Evolutionary conservation across 768 basidiomycete species (phyloP).

Genomic region (Leucogyrophana mollusca): DNA sequence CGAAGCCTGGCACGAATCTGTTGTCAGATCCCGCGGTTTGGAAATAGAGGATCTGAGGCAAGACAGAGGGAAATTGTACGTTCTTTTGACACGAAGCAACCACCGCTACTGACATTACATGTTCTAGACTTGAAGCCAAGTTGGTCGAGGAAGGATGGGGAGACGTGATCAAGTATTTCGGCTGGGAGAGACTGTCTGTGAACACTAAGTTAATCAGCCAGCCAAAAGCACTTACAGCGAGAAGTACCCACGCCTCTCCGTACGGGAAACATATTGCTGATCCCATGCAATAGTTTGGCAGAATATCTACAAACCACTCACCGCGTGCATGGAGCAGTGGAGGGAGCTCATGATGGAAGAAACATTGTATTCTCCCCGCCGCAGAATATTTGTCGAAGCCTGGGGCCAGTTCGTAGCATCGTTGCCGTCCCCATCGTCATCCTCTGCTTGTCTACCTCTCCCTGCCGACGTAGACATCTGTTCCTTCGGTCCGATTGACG

Average conservation of each 20-base stretch:
- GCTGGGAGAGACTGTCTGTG: slow-evolving; percentile 29
- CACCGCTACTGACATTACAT: slow-evolving; percentile 2
- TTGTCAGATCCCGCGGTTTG: slow-evolving; percentile 15
- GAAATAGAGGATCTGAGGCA: slow-evolving; percentile 22
- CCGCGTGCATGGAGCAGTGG: slow-evolving; percentile 27
- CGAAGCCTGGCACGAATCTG: slow-evolving; percentile 21
- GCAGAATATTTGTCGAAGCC: slow-evolving; percentile 21
- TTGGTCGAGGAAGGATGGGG: slow-evolving; percentile 18
- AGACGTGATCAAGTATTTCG: slow-evolving; percentile 27
- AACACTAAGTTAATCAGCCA: slow-evolving; percentile 27
- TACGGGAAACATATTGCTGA: not conserved
- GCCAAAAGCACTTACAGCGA: slow-evolving; percentile 19
- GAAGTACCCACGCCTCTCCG: slow-evolving; percentile 12
- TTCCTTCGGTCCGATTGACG: slow-evolving; percentile 17
- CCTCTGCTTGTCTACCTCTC: slow-evolving; percentile 19
- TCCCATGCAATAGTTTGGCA: slow-evolving; percentile 14
- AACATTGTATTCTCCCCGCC: slow-evolving; percentile 24
- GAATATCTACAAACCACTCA: slow-evolving; percentile 17
- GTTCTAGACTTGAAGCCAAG: slow-evolving; percentile 16
- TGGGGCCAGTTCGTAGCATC: slow-evolving; percentile 21
- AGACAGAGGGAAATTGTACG: slow-evolving; percentile 26
- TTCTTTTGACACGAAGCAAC: too few relatives aligned
- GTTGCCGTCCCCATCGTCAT: slow-evolving; percentile 13
- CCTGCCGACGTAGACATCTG: slow-evolving; percentile 27
- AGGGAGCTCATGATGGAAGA: slow-evolving; percentile 29